These are phyloP conservation scores for Rutstroemia sp. DNA, from an alignment of 2,329 filamentous ascomycete species.

Conservation along the genomic window DNA sequence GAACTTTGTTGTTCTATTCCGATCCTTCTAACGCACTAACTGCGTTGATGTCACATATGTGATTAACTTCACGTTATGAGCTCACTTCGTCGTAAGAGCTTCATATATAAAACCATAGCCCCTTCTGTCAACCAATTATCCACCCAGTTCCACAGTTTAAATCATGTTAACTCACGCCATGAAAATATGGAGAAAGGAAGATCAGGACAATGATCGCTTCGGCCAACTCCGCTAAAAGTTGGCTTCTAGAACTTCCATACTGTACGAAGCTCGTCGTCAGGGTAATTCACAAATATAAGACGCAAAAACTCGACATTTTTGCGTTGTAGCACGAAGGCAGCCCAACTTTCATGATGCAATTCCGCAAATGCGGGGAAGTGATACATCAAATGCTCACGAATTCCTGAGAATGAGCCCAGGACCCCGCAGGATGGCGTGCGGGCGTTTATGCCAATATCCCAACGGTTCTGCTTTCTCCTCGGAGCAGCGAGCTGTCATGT, in stretches of 20 bases:
- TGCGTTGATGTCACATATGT: neutral
- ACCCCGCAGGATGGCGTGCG: neutral
- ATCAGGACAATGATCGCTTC: neutral
- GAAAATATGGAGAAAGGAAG: constrained; percentile 2
- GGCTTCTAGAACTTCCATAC: neutral
- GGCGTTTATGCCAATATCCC: neutral
- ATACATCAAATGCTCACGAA: neutral
- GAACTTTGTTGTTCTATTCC: no score
- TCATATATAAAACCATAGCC: neutral
- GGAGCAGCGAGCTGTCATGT: constrained; percentile 1
- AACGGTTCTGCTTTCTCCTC: constrained; percentile 2
- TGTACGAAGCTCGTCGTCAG: neutral
- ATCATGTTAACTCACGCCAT: constrained; percentile 2
- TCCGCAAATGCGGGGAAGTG: neutral
- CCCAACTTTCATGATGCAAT: neutral
- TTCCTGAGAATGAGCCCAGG: neutral
- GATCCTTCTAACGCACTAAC: no score
- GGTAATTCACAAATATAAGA: neutral
- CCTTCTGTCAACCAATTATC: neutral
- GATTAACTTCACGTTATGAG: neutral
- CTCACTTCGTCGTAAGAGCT: neutral
- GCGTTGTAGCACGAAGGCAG: neutral
- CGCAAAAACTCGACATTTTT: neutral
- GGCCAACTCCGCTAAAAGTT: neutral
- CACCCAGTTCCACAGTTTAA: neutral